Conservation (phyloP, 352 stramenopile genomes). For the Pythium graminicola region DNA sequence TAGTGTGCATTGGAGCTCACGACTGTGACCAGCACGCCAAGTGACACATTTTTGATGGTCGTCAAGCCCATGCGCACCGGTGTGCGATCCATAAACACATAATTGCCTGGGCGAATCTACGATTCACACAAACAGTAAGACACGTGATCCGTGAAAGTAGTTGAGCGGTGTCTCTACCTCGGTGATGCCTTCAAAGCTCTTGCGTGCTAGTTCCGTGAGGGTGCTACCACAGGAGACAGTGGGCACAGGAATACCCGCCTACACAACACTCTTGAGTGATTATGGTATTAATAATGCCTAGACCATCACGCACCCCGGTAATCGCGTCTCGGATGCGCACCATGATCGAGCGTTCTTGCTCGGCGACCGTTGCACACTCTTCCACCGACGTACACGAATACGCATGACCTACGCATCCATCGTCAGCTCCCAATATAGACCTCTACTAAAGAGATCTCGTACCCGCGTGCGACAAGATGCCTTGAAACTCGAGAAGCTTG, state of each 20-base stretch:
- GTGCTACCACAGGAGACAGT: slow-evolving; percentile 64
- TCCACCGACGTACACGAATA: slow-evolving; percentile 45
- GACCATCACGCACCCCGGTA: slow-evolving; percentile 24
- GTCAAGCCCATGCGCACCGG: slow-evolving; percentile 60
- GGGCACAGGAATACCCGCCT: slow-evolving; percentile 44
- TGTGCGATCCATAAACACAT: slow-evolving; percentile 70
- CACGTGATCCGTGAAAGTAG: no score
- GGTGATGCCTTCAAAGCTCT: slow-evolving; percentile 59
- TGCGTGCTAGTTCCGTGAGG: slow-evolving; percentile 50
- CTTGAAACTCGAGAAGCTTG: slow-evolving; percentile 42
- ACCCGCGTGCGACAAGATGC: slow-evolving; percentile 59
- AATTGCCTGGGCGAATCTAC: slow-evolving; percentile 65
- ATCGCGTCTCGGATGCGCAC: slow-evolving; percentile 54
- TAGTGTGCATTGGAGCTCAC: slow-evolving; percentile 69
- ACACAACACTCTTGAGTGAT: neutral
- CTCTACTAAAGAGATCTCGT: neutral
- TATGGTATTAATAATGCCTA: neutral
- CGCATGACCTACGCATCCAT: slow-evolving; percentile 50
- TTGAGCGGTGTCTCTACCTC: no score
- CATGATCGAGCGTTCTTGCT: slow-evolving; percentile 56
- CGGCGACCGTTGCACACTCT: slow-evolving; percentile 45
- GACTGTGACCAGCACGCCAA: slow-evolving; percentile 54
- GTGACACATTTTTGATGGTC: slow-evolving; percentile 49
- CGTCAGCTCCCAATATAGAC: no score
- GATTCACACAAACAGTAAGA: no score